Evolutionary conservation across 345 rosid genomes (phyloP).

Genomic region (Alliaria petiolata): DNA sequence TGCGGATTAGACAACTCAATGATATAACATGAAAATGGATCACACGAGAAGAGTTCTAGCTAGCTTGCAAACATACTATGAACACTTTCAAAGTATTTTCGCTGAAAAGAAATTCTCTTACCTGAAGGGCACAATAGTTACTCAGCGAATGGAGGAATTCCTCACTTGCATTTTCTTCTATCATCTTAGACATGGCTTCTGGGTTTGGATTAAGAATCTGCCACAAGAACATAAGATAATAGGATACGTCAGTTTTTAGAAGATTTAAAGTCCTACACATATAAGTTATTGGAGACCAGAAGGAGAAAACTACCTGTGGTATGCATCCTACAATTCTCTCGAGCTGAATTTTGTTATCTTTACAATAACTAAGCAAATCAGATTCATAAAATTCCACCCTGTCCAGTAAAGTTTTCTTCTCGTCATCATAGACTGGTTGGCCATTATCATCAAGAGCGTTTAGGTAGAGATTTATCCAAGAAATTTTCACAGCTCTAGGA

Average conservation of each 20-base stretch:
- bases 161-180: conserved; percentile 94
- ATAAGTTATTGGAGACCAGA: not conserved
- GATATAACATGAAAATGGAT: not conserved
- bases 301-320: conserved; percentile 67
- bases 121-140: conserved; percentile 98
- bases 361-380: conserved; percentile 80
- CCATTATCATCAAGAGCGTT: conserved; percentile 93
- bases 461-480: conserved; percentile 90
- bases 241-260: not conserved
- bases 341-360: conserved; percentile 67
- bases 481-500: conserved; percentile 88
- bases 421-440: conserved; percentile 68
- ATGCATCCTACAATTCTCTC: conserved; percentile 98
- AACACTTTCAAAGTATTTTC: not conserved
- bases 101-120: conserved; percentile 20
- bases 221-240: conserved; percentile 22
- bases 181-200: conserved; percentile 96
- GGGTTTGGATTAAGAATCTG: conserved; percentile 99
- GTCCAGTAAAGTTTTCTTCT: conserved; percentile 90
- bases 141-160: conserved; percentile 88
- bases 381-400: conserved; percentile 95
- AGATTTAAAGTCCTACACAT: not conserved
- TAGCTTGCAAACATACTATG: conserved; percentile 1
- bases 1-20: not conserved
- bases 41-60: not conserved